Evolutionary conservation across 164 flowering plant genomes (phyloP).

Genomic region (Liriodendron chinense): DNA sequence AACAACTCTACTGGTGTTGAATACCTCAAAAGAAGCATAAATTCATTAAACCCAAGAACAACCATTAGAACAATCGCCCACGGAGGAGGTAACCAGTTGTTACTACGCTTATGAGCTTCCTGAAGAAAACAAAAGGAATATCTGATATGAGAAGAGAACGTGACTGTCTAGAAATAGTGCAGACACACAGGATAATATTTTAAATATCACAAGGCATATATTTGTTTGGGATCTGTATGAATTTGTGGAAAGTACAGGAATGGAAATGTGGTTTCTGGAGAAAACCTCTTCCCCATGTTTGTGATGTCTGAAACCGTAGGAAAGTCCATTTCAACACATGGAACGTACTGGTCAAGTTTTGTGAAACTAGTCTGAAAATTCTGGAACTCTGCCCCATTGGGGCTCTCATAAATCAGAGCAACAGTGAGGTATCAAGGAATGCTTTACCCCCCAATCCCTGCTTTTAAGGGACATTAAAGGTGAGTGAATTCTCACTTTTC

Average conservation of each 20-base stretch:
- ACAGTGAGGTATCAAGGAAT: no score
- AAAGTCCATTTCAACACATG: background rate
- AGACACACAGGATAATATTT: background rate
- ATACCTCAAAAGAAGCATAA: conserved; percentile 63
- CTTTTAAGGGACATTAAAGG: no score
- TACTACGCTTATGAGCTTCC: conserved; percentile 63
- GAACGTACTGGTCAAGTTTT: background rate
- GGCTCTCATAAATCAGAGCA: no score
- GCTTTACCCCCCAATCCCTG: no score
- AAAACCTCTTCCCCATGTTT: no score
- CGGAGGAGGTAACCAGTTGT: conserved; percentile 85
- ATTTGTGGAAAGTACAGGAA: no score
- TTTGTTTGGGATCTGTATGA: background rate
- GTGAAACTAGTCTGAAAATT: no score
- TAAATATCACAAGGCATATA: background rate
- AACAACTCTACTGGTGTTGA: background rate
- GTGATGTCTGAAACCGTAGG: background rate
- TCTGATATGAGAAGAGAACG: background rate
- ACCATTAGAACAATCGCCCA: conserved; percentile 72
- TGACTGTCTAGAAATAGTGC: background rate
- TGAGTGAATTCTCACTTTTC: no score
- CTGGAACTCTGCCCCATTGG: no score
- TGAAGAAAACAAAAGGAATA: conserved; percentile 25
- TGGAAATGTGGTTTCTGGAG: no score
- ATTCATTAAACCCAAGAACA: conserved; percentile 73